Evolutionary conservation across 352 stramenopile genomes (phyloP), one percentile per base, ranked within the genome.

Genomic region (Globisporangium canariense): DNA sequence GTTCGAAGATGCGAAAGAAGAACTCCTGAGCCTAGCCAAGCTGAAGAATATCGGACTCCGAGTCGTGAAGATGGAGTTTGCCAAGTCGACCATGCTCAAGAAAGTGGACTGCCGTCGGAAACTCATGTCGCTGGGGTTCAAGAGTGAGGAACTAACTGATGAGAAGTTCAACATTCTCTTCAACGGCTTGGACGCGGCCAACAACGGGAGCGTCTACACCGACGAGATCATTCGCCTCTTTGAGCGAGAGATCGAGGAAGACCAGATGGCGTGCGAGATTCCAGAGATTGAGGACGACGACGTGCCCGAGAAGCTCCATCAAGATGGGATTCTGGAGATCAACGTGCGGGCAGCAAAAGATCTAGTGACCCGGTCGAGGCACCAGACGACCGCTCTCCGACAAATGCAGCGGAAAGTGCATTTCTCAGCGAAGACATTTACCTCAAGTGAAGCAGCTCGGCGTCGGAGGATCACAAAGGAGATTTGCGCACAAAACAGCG

Each of bases 221-320:
- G 73, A 86, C 0, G 70, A 72, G 16, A 76, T 93, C n/a, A 10
- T 93, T 8, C 76, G 78, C 14, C 34, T 90, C 2, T 93, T 93
- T 58, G 77, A 88, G 36, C 63, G 69, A 2, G 80, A 95, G 65
- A 89, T 90, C 34, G 68, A 90, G 2, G 84, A 91, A 59, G 82
- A 93, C 32, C 81, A 89, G 70, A 83, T 92, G 72, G 72, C 77
- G 0, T 86, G 78, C 49, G 77, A 91, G 32, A 63, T 91, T 4
- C 82, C 83, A 0, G 86, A 93, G 30, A 73, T 93, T n/a, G 84
- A 93, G 77, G 81, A 91, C 47, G 83, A 91, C 36, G 79, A 91
- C n/a, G 63, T 81, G 0, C 66, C 76, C 0, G 75, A 88, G 58
- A 89, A 79, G 50, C 66, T 91, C 9, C 75, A 93, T 46, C 79